Evolutionary conservation across 2,329 filamentous ascomycete species (phyloP).

Genomic region (Endoconidiophora laricicola): DNA sequence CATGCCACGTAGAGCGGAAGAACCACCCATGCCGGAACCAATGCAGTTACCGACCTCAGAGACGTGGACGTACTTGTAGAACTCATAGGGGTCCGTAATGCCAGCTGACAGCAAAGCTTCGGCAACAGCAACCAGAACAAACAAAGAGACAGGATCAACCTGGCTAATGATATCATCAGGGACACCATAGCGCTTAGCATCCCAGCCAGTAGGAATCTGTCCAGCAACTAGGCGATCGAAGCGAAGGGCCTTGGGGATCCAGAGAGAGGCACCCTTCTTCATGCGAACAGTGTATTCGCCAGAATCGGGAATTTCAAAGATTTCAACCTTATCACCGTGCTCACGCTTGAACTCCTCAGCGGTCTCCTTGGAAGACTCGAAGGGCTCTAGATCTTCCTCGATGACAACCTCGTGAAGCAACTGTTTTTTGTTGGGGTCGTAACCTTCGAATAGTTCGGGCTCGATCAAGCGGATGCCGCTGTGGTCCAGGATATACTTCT

Average conservation of each 20-base stretch:
- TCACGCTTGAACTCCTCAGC: conserved; percentile 94
- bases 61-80: conserved; percentile 98
- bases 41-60: conserved; percentile 97
- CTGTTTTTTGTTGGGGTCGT: conserved; percentile 97
- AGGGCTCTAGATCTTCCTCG: conserved; percentile 90
- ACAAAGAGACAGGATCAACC: conserved; percentile 91
- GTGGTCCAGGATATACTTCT: conserved; percentile 92
- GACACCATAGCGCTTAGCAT: conserved; percentile 88
- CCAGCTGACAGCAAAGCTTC: conserved; percentile 82
- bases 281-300: conserved; percentile 89
- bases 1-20: conserved; percentile 84
- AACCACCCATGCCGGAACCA: conserved; percentile 95
- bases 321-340: conserved; percentile 93
- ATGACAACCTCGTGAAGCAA: conserved; percentile 95
- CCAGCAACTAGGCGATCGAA: conserved; percentile 96
- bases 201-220: conserved; percentile 93
- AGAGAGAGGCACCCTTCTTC: conserved; percentile 85
- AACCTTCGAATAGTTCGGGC: conserved; percentile 89
- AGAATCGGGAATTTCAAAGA: conserved; percentile 85
- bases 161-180: conserved; percentile 96
- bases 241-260: conserved; percentile 91
- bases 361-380: conserved; percentile 93
- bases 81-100: conserved; percentile 98
- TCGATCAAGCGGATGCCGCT: conserved; percentile 95
- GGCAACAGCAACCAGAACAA: conserved; percentile 81